A percentile compares a stretch with the other conserved stretches of the same genome.
Evolutionary conservation across 352 stramenopile species (phyloP).

Genomic region (Pythium phragmitis): DNA sequence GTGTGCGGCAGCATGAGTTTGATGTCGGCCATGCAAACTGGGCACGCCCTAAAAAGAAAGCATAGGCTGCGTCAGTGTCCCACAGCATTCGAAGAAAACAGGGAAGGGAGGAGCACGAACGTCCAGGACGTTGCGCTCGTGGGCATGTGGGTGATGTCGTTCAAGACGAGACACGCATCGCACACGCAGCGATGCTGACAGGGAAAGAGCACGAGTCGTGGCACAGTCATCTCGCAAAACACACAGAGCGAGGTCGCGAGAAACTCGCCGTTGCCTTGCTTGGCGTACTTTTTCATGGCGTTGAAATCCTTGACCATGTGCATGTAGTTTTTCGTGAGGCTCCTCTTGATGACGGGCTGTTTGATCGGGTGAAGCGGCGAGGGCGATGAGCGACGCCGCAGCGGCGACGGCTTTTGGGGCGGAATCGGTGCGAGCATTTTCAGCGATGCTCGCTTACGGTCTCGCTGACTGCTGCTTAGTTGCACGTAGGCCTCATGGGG

Average conservation of each 20-base stretch:
- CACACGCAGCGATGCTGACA: slow-evolving; percentile 73
- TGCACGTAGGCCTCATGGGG: neutral
- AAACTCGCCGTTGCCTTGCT: slow-evolving; percentile 44
- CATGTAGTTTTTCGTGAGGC: slow-evolving; percentile 57
- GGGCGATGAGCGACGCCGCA: slow-evolving; percentile 7
- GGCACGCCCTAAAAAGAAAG: slow-evolving; percentile 39
- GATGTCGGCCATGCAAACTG: slow-evolving; percentile 64
- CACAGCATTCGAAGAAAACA: too few species aligned
- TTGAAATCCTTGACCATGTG: slow-evolving; percentile 51
- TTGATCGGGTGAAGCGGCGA: neutral
- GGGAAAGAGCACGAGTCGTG: slow-evolving; percentile 52
- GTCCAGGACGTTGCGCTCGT: slow-evolving; percentile 14
- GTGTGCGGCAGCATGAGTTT: slow-evolving; percentile 54
- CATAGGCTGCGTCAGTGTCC: neutral
- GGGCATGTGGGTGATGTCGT: slow-evolving; percentile 32
- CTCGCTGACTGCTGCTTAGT: neutral
- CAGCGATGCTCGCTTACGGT: slow-evolving; percentile 10
- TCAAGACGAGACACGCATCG: slow-evolving; percentile 43
- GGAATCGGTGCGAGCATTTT: slow-evolving; percentile 2
- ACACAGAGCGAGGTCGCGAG: slow-evolving; percentile 38
- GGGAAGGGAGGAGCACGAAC: slow-evolving; percentile 10
- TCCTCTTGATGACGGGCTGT: neutral
- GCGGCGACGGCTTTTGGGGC: neutral
- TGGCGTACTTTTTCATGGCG: slow-evolving; percentile 50
- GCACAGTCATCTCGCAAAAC: slow-evolving; percentile 37